These are phyloP conservation scores for Euphrasia confusa DNA, from an alignment of 257 asterid species.

Conservation along the genomic window DNA sequence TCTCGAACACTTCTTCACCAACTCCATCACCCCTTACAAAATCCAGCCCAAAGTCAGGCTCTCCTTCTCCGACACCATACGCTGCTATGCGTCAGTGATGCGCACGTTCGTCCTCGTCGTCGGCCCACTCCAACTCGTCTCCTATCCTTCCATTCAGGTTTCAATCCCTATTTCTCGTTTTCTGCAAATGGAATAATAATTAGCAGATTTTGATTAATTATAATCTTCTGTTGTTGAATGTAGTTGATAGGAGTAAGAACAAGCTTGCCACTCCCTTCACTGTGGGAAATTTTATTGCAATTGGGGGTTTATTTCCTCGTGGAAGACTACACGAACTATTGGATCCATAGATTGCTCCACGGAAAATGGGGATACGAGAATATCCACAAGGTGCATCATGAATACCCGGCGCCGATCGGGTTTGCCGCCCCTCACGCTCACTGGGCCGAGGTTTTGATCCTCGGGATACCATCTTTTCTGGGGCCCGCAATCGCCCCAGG, in stretches of 20 bases:
- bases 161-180: background rate
- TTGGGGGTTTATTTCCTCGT: slow-evolving; percentile 70
- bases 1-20: slow-evolving; percentile 48
- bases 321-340: slow-evolving; percentile 89
- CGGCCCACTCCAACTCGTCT: slow-evolving; percentile 89
- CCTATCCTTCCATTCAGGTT: slow-evolving; percentile 79
- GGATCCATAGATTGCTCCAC: slow-evolving; percentile 92
- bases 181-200: background rate
- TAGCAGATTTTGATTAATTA: background rate
- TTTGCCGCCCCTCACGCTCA: slow-evolving; percentile 97
- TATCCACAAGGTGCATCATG: slow-evolving; percentile 95
- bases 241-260: slow-evolving; percentile 85
- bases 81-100: slow-evolving; percentile 86
- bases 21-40: slow-evolving; percentile 43
- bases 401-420: slow-evolving; percentile 90
- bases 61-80: slow-evolving; percentile 47
- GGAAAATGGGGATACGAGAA: slow-evolving; percentile 96
- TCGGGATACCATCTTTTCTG: slow-evolving; percentile 89
- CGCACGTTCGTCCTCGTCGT: slow-evolving; percentile 77
- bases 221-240: slow-evolving; percentile 17
- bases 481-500: slow-evolving; percentile 96
- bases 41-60: slow-evolving; percentile 80
- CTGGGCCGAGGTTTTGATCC: slow-evolving; percentile 95
- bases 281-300: slow-evolving; percentile 69
- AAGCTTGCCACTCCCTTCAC: slow-evolving; percentile 84